Base-by-base conservation (phyloP, 2,329 filamentous ascomycete species). In the Pseudocercospora macadamiae region DNA sequence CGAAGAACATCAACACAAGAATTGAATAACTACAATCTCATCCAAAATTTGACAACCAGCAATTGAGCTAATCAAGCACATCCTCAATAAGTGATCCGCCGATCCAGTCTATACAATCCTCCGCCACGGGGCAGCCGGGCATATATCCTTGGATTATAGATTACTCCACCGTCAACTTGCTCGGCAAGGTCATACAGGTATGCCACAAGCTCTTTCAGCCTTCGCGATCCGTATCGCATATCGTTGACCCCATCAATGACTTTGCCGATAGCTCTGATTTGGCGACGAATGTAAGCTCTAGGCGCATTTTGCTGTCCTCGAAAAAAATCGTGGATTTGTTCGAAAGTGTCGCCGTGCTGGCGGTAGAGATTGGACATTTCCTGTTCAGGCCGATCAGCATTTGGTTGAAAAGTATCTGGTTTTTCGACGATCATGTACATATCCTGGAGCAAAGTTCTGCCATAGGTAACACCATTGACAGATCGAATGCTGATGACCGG, bases 381-480 rank as follows among this genome's bases (percentile, higher is more conserved):
- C 55, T 57, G 47, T 3, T 23, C 5, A 10, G n/a, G 36, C 16
- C 18, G 3, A 9, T 49, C n/a, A 49, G 54, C 25, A 3, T 21
- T 16, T 6, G 5, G n/a, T n/a, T 4, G n/a, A 5, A 2, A 10
- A 8, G 16, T 30, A 19, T 18, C 19, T 16, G 14, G 14, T n/a
- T 8, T 19, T 4, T 4, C 3, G 19, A 12, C 1, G 4, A 12
- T 23, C 16, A 14, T 48, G 44, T 45, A 57, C 55, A 45, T 51
- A 57, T 51, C 55, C 55, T 7, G 55, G 55, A 6, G 42, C 55
- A 23, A 52, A 57, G 23, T 52, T 39, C 19, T 52, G 47, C 55
- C 55, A 57, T 2, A 57, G 36, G 19, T 52, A 49, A 25, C 55
- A 57, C 55, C 55, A 57, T 3, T 42, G 23, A 16, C 55, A 57